These are phyloP conservation scores for Annona cherimola DNA, from an alignment of 164 flowering plant genomes.

Conservation along the genomic window DNA sequence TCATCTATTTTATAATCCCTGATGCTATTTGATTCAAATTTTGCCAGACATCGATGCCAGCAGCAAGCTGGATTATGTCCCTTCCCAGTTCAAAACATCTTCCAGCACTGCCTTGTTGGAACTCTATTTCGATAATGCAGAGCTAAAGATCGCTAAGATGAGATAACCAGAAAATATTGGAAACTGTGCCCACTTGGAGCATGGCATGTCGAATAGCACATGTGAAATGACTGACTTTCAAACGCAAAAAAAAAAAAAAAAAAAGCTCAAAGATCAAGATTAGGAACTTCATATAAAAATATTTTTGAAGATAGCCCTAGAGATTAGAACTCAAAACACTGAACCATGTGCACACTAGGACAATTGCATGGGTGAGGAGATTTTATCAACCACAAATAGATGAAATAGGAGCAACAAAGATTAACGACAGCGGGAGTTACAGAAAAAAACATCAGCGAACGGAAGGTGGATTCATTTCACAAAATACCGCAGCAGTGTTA, in stretches of 20 bases:
- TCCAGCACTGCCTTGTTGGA: too few species aligned
- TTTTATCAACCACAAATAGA: neutral
- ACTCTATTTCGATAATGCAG: too few species aligned
- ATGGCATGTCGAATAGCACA: too few species aligned
- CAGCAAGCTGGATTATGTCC: too few species aligned
- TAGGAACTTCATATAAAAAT: neutral
- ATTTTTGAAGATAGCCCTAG: neutral
- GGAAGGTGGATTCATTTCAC: conserved; percentile 18
- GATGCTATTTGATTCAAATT: too few species aligned
- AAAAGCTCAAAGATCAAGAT: neutral
- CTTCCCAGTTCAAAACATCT: too few species aligned
- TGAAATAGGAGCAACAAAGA: neutral
- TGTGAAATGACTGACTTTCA: neutral
- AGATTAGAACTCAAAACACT: neutral
- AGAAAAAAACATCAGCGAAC: neutral
- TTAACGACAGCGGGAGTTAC: conserved; percentile 1
- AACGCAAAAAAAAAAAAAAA: too few species aligned
- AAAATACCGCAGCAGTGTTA: conserved; percentile 58
- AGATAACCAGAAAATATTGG: too few species aligned
- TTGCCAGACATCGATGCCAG: too few species aligned
- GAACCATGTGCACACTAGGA: neutral
- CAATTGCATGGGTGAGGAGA: neutral
- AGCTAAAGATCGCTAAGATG: too few species aligned
- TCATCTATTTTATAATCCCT: too few species aligned
- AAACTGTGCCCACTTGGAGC: too few species aligned